Evolutionary conservation across 331 rosid species (phyloP), one percentile per base, ranked within the genome.

Genomic region (Saraca asoca): DNA sequence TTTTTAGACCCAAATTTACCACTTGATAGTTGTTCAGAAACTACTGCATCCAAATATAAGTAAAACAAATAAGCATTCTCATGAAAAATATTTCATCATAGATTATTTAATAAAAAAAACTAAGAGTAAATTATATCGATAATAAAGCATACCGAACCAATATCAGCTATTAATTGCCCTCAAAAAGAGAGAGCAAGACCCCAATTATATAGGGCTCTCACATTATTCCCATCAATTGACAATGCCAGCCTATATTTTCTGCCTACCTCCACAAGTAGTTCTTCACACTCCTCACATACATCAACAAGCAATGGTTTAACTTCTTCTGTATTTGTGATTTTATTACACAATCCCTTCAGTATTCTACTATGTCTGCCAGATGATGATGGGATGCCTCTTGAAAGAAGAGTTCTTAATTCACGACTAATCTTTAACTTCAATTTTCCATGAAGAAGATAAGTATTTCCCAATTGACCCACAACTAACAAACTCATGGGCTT

Each of bases 121-220:
- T 52, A 43, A 57, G 17, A 62, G 49, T 18, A 62, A 44, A 33
- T 66, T 8, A 56, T 33, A 60, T 45, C 50, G 41, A 61, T 52
- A 78, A 58, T 37, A 79, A 62, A 64, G 73, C 91, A 48, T 88
- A 93, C 98, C 43, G 96, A 96, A 60, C 98, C 98, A 69, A 93
- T 85, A 64, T 93, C 97, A 12, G 97, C 83, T 50, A 93, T 83
- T 82, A 93, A 77, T 53, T 93, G 98, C 46, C 90, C 98, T 42
- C 98, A 95, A 72, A 90, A 88, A 62, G 88, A 84, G 64, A 93
- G 96, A 61, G 98, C 98, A 66, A 93, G 96, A 59, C 98, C 98
- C 98, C 98, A 93, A 51, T 93, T 93, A 80, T 93, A 93, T n/a
- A 93, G 78, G 16, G 98, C 90, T 67, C 97, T 77, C 64, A 79